phyloP scores from a whole-genome alignment of 352 stramenopile species.

The Phytophthora podocarpi region DNA sequence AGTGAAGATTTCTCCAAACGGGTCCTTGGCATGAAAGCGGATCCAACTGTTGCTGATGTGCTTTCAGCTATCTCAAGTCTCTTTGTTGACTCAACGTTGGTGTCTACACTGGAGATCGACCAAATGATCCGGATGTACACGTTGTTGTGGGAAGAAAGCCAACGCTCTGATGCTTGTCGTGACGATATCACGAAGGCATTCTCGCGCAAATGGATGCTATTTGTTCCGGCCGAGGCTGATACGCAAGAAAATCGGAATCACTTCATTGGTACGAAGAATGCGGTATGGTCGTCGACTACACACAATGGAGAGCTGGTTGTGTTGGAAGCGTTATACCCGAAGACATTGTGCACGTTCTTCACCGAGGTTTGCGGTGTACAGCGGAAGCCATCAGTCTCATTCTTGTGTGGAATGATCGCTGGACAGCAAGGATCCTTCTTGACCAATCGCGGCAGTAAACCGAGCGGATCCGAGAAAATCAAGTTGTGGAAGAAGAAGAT shows the following conservation, averaged over 20 bases:
- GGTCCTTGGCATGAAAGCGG: conserved; percentile 52
- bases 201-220: conserved; percentile 30
- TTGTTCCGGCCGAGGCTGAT: conserved; percentile 7
- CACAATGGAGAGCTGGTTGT: conserved; percentile 36
- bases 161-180: conserved; percentile 20
- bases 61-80: conserved; percentile 44
- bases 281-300: conserved; percentile 51
- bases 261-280: conserved; percentile 37
- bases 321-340: conserved; percentile 63
- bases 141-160: conserved; percentile 50
- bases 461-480: conserved; percentile 17
- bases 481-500: conserved; percentile 45
- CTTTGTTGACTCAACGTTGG: conserved; percentile 22
- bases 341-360: conserved; percentile 63
- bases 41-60: conserved; percentile 45
- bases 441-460: not conserved
- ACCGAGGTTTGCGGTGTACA: conserved; percentile 63
- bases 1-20: conserved; percentile 38
- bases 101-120: conserved; percentile 18
- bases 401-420: conserved; percentile 48
- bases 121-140: conserved; percentile 42
- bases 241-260: not conserved
- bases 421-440: conserved; percentile 2
- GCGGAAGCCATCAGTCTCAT: conserved; percentile 58
- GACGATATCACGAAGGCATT: conserved; percentile 37